phyloP scores from a whole-genome alignment of 805 yeast genomes.

The Kuraishia hungarica region DNA sequence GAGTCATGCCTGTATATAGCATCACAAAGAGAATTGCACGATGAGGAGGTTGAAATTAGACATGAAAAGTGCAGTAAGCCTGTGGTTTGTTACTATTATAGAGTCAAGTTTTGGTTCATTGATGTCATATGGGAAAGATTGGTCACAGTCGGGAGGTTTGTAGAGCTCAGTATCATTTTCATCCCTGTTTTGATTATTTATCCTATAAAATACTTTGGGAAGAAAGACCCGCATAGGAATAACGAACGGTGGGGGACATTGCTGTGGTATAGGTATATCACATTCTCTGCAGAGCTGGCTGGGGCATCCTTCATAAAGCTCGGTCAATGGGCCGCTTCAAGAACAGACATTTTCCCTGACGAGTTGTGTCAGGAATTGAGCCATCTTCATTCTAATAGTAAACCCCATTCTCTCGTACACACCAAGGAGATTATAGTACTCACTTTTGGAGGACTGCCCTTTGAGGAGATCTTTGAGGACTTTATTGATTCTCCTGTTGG shows the following conservation, averaged over 20 bases:
- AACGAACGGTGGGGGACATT: conserved; percentile 50
- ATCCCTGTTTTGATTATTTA: conserved; percentile 56
- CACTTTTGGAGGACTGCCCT: conserved; percentile 42
- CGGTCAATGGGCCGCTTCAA: conserved; percentile 99
- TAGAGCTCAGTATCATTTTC: conserved; percentile 59
- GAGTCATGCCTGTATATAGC: conserved; percentile 58
- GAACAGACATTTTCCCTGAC: conserved; percentile 85
- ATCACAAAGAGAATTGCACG: conserved; percentile 46
- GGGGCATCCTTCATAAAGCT: conserved; percentile 90
- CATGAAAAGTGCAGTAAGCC: conserved; percentile 10
- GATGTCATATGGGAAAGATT: conserved; percentile 66
- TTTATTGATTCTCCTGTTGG: conserved; percentile 76
- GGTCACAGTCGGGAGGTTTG: conserved; percentile 56
- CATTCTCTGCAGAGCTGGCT: conserved; percentile 66
- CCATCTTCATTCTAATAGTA: conserved; percentile 74
- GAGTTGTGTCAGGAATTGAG: conserved; percentile 73
- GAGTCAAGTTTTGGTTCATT: conserved; percentile 31
- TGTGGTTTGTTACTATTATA: conserved; percentile 19
- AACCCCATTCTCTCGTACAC: conserved; percentile 53
- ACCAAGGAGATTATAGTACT: conserved; percentile 52
- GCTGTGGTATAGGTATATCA: conserved; percentile 61
- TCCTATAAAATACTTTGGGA: conserved; percentile 59
- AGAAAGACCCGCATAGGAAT: conserved; percentile 17
- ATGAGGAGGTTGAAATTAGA: conserved; percentile 28
- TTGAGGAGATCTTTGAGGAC: conserved; percentile 76